phyloP scores from a whole-genome alignment of 2,329 filamentous ascomycete genomes.

The Fusarium oxysporum region DNA sequence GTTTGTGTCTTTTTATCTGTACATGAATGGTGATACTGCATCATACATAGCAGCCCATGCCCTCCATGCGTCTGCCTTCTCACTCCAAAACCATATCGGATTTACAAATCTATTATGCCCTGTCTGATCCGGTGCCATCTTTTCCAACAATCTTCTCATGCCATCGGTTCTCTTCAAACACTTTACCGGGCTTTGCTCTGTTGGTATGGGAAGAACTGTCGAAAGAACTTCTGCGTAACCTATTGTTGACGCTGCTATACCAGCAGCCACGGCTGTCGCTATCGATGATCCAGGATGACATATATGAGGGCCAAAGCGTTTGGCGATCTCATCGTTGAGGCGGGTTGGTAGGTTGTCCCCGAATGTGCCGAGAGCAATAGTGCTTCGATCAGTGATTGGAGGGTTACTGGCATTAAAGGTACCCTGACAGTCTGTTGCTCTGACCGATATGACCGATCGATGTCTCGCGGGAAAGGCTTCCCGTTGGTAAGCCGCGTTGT shows the following conservation, averaged over 20 bases:
- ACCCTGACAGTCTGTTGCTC: not conserved
- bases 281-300: not conserved
- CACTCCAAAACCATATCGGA: not conserved
- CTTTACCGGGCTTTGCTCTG: not conserved
- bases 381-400: fast-evolving
- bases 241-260: not conserved
- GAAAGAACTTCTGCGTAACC: not conserved
- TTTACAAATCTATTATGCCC: not conserved
- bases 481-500: not conserved
- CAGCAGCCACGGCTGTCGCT: not conserved
- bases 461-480: not conserved
- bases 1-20: not conserved
- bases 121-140: not conserved
- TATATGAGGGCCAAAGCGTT: fast-evolving
- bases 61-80: not conserved
- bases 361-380: fast-evolving
- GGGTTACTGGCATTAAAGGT: not conserved
- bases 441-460: fast-evolving
- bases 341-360: not conserved
- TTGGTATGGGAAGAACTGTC: fast-evolving
- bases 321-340: not conserved
- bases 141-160: not conserved
- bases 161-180: not conserved
- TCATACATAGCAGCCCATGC: not conserved
- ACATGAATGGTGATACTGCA: not conserved